Conservation (phyloP, 805 yeast species). For the Candida insectalens region DNA sequence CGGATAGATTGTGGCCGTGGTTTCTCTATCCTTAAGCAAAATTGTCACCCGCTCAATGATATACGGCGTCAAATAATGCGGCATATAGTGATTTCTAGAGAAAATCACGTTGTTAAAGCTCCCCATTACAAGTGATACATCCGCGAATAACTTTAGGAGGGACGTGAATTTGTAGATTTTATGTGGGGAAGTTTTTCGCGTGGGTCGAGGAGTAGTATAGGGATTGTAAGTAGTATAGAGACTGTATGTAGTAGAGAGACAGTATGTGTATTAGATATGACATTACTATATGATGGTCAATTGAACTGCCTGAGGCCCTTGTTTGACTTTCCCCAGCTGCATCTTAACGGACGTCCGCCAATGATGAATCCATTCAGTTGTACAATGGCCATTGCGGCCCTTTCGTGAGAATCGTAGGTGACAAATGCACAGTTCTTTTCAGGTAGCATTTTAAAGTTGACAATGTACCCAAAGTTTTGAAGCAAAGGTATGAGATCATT, state of each 20-base stretch:
- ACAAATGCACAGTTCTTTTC: conserved; percentile 87
- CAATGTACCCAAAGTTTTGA: conserved; percentile 74
- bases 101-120: conserved; percentile 22
- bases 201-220: not conserved
- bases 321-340: conserved; percentile 72
- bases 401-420: conserved; percentile 76
- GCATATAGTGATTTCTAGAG: conserved; percentile 21
- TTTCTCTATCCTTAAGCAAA: conserved; percentile 75
- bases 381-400: conserved; percentile 82
- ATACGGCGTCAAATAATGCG: conserved; percentile 19
- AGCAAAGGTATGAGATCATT: conserved; percentile 63
- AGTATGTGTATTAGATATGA: too few relatives aligned
- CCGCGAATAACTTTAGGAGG: too few relatives aligned
- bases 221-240: not conserved
- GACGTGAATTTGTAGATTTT: too few relatives aligned
- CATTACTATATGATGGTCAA: too few relatives aligned
- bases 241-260: too few relatives aligned
- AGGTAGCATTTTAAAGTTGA: conserved; percentile 70
- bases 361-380: conserved; percentile 62
- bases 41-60: conserved; percentile 61
- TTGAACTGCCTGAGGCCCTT: too few relatives aligned
- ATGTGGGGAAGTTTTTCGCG: too few relatives aligned
- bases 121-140: too few relatives aligned
- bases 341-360: conserved; percentile 69
- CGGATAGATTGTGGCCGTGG: conserved; percentile 90